Conservation (phyloP, 495 filamentous ascomycete species). For the Hypomontagnella submonticulosa region DNA sequence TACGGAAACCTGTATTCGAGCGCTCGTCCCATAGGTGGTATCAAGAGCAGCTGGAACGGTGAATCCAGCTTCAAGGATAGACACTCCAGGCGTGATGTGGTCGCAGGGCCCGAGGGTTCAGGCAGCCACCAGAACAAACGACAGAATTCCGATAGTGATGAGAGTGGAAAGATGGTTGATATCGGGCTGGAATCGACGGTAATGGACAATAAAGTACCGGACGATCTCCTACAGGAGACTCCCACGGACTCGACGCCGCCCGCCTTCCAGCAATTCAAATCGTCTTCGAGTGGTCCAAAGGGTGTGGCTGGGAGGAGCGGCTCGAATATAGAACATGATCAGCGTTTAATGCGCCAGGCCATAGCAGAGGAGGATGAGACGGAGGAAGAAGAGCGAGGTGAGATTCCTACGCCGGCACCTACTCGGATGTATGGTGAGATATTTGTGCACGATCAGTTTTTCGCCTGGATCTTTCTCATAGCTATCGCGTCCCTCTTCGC, state of each 20-base stretch:
- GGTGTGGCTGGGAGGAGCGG: slow-evolving; percentile 34
- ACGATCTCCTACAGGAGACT: slow-evolving; percentile 66
- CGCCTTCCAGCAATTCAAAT: slow-evolving; percentile 82
- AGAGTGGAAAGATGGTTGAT: slow-evolving; percentile 81
- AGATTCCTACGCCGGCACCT: slow-evolving; percentile 40
- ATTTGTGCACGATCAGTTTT: slow-evolving; percentile 83
- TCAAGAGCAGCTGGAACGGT: slow-evolving; percentile 70
- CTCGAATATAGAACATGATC: slow-evolving; percentile 47
- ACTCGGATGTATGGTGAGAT: slow-evolving; percentile 56
- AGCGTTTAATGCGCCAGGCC: slow-evolving; percentile 46
- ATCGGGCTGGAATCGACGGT: slow-evolving; percentile 78
- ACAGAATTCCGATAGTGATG: slow-evolving; percentile 60
- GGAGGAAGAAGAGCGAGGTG: slow-evolving; percentile 37
- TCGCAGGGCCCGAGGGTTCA: slow-evolving; percentile 58
- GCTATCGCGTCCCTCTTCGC: slow-evolving; percentile 83
- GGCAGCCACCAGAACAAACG: slow-evolving; percentile 54
- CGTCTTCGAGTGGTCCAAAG: slow-evolving; percentile 41
- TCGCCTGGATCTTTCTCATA: slow-evolving; percentile 91
- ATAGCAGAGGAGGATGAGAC: slow-evolving; percentile 49
- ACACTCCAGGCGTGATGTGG: slow-evolving; percentile 46
- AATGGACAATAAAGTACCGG: slow-evolving; percentile 68
- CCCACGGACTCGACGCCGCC: slow-evolving; percentile 77
- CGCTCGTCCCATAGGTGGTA: slow-evolving; percentile 59
- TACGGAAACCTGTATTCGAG: slow-evolving; percentile 50
- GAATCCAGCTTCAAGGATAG: slow-evolving; percentile 53